Conservation (phyloP, 352 stramenopile species). For the Blastocystis sp. region DNA sequence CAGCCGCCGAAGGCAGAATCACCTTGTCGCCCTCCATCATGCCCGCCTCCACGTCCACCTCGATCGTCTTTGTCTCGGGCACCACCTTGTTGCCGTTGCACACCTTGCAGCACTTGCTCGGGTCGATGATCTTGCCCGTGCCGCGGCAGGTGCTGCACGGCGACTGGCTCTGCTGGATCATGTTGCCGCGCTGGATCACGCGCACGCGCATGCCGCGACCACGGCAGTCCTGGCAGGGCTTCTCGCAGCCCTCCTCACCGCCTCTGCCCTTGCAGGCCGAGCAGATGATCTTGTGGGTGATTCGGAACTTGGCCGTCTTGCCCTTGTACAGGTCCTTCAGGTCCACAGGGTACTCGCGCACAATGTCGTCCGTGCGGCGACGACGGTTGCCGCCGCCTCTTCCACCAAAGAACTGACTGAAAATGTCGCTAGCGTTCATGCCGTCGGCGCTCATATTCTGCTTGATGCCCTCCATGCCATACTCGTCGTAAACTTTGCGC, state of each 20-base stretch:
- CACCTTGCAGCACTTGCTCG: slow-evolving; percentile 85
- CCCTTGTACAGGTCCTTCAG: slow-evolving; percentile 98
- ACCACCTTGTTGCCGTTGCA: slow-evolving; percentile 89
- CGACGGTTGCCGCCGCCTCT: slow-evolving; percentile 76
- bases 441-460: slow-evolving; percentile 78
- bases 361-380: slow-evolving; percentile 90
- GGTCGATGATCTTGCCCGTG: slow-evolving; percentile 88
- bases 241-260: slow-evolving; percentile 87
- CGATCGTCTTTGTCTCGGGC: slow-evolving; percentile 94
- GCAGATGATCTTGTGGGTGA: slow-evolving; percentile 90
- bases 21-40: slow-evolving; percentile 95
- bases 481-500: slow-evolving; percentile 86
- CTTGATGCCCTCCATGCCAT: slow-evolving; percentile 94
- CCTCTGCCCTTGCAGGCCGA: slow-evolving; percentile 81
- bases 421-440: slow-evolving; percentile 80
- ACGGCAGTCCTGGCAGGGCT: slow-evolving; percentile 87
- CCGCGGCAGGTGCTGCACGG: slow-evolving; percentile 87
- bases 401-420: slow-evolving; percentile 93
- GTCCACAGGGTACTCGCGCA: slow-evolving; percentile 90
- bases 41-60: slow-evolving; percentile 94
- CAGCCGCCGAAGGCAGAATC: slow-evolving; percentile 89
- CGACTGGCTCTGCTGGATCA: slow-evolving; percentile 95
- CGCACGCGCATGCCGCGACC: slow-evolving; percentile 89
- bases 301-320: slow-evolving; percentile 93
- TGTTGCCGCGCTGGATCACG: slow-evolving; percentile 92